A percentile compares a stretch with the other conserved stretches of the same genome.
phyloP scores from a whole-genome alignment of 2,329 filamentous ascomycete genomes.

The Aspergillus niger region DNA sequence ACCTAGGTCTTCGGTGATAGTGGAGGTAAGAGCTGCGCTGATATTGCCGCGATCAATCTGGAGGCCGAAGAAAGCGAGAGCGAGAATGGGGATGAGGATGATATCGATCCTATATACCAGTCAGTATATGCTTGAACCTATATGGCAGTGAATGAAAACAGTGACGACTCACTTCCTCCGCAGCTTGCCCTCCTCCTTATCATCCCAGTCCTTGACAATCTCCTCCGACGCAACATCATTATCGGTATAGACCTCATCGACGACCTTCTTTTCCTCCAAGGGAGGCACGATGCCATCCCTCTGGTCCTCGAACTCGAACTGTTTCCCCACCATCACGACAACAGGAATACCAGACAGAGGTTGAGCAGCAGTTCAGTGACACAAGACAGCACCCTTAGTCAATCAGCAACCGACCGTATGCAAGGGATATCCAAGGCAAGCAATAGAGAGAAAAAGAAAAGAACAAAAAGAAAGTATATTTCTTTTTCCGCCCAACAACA shows the following conservation, averaged over 20 bases:
- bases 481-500: not conserved
- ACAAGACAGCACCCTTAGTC: too few species aligned
- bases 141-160: not conserved
- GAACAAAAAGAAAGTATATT: not conserved
- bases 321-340: not conserved
- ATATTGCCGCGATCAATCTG: slow-evolving; percentile 47
- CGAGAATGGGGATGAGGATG: slow-evolving; percentile 33
- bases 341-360: not conserved
- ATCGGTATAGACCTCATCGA: slow-evolving; percentile 2
- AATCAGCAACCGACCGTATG: not conserved
- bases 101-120: slow-evolving; percentile 28
- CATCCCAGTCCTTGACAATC: slow-evolving; percentile 32
- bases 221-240: slow-evolving; percentile 11
- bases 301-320: not conserved
- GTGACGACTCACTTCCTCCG: slow-evolving; percentile 27
- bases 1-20: slow-evolving; percentile 53
- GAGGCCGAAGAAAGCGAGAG: slow-evolving; percentile 57
- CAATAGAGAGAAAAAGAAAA: not conserved
- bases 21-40: slow-evolving; percentile 56
- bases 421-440: not conserved
- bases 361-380: not conserved
- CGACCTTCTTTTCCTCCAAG: not conserved
- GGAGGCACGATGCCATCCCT: not conserved
- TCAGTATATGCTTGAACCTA: not conserved
- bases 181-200: slow-evolving; percentile 26